Evolutionary conservation across 805 yeast species (phyloP), one percentile per base, ranked within the genome.

Genomic region (Huiozyma sinensis): DNA sequence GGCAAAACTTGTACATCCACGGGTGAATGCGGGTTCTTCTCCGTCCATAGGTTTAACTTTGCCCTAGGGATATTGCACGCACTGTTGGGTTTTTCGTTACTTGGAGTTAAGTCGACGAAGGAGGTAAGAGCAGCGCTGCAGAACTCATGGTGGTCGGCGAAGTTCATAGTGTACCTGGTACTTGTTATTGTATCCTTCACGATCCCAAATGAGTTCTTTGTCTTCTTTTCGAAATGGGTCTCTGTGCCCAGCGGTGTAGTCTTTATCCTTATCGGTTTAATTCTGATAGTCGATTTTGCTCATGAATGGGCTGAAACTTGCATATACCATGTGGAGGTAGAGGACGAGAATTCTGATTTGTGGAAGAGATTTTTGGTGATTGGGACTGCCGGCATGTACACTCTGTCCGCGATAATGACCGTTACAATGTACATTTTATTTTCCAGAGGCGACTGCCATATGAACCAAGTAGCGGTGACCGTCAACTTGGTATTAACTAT

Each of bases 241-340:
- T 87, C 97, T 6, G 82, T 89, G 30, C 65, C 87, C 5, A 81
- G 87, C 54, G 86, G 95, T 38, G 83, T 90, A 3, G 57, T 88
- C 5, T 92, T 92, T 65, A 75, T 90, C 33, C 79, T 92, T 11
- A 85, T 92, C 48, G 98, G 98, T 1, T 72, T 92, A 46, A 83
- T 94, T 10, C 69, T 92, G 41, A 68, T 92, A 40, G 97, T 92
- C 31, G 98, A 92, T 63, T 92, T 87, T 71, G 97, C 98, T 4
- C 97, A 92, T 64, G 90, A 90, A 53, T 92, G 97, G 96, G 97
- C 97, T 0, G 99, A 92, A 56, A 84, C 83, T 6, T 92, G 98
- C 62, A 73, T 92, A 43, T 88, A 82, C 51, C 84, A 87, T 54
- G 86, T 92, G 36, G 97, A 92, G 59, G 79, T 81, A 54, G 90